These are phyloP conservation scores for Phalaenopsis hybrid DNA, from an alignment of 116 monocot species.

Conservation along the genomic window DNA sequence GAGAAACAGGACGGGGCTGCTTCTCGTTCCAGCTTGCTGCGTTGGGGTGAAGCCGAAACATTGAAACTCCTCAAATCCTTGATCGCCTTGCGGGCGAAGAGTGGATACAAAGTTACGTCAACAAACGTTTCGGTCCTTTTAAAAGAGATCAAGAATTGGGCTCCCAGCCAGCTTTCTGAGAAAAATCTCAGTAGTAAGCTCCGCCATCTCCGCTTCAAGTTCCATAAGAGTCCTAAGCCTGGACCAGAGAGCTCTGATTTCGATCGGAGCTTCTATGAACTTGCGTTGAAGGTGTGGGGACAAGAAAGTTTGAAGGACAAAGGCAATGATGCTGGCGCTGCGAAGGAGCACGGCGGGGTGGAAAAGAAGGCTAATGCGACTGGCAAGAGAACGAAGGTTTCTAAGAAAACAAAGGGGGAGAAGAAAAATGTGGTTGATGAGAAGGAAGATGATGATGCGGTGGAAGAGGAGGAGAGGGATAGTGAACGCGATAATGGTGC, in stretches of 20 bases:
- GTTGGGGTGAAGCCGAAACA: not conserved
- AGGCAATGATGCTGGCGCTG: not conserved
- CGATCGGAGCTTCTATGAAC: not conserved
- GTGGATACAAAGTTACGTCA: not conserved
- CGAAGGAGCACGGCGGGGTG: not conserved
- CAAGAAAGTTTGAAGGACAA: not conserved
- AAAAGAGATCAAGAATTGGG: slow-evolving; percentile 6
- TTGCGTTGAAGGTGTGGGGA: not conserved
- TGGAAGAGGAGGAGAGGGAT: not conserved
- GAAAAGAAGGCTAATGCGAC: not conserved
- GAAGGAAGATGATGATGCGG: not conserved
- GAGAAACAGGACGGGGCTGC: not conserved
- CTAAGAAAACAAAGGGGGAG: not conserved
- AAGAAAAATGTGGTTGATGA: not conserved
- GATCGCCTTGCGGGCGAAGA: not conserved
- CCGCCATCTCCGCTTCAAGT: not conserved
- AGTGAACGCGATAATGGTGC: not conserved
- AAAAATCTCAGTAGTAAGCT: slow-evolving; percentile 1
- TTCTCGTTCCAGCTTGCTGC: not conserved
- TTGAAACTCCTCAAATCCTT: slow-evolving; percentile 1
- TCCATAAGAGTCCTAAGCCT: not conserved
- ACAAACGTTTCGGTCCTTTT: not conserved
- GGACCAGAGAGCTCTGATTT: not conserved
- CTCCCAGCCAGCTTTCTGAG: not conserved
- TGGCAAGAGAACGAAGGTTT: not conserved